Evolutionary conservation across 176 grass and related monocot species (phyloP), one percentile per base, ranked within the genome.

Genomic region (Aegilops speltoides): DNA sequence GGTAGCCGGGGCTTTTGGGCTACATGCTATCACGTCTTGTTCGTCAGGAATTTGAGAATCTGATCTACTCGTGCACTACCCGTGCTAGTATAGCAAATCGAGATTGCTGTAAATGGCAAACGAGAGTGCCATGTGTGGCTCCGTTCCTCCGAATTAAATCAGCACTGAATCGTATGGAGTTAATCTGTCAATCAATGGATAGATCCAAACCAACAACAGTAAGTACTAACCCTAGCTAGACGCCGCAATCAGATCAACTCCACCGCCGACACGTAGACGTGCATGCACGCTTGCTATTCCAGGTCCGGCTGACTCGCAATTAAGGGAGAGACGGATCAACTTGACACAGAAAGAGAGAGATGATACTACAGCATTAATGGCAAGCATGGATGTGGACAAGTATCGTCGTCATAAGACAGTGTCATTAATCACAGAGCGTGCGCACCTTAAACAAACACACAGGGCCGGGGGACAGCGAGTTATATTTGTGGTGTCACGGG

Each of bases 401-500:
- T 40, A 40, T 71, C 43, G 31, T 33, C 76, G 70, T 73, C 52
- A 48, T 6, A 61, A 43, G 52, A 73, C 52, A 73, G 1, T 10
- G 11, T 54, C 80, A 87, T 87, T 87, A 84, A 80, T 75, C 68
- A 83, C 60, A 84, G 17, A 13, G 57, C 60, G 88, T 89, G 88
- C 57, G 73, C 87, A 56, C 29, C 5, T 65, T 25, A 78, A 70
- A 90, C 19, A 9, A 43, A 46, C 43, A 11, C 26, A 2, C 14
- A 8, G 1, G 1, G 16, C 5, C 48, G 7, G 23, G 78, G 40
- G 52, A 57, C 85, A 87, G 64, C 45, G 34, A 46, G 85, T 84
- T 74, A 74, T 46, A 46, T 71, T 34, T 66, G 40, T 67, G 4
- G 59, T 65, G 45, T 60, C 17, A 36, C 59, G 19, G 66, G 67